phyloP scores from a whole-genome alignment of 2,329 filamentous ascomycete species.

The Penicillium glabrum region DNA sequence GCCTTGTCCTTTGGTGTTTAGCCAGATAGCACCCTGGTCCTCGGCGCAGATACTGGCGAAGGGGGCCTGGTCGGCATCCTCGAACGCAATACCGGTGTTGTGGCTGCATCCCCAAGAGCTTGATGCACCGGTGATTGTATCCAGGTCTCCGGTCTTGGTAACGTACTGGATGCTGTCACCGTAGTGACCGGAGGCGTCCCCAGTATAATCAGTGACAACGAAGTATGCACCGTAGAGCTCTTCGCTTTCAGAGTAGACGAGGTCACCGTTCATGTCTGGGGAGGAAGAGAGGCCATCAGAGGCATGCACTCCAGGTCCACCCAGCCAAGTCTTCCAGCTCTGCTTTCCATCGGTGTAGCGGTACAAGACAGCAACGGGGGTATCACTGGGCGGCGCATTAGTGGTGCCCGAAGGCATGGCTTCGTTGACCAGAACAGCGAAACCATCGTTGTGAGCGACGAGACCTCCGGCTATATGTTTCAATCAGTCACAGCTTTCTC shows the following conservation, averaged over 20 bases:
- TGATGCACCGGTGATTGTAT: conserved; percentile 54
- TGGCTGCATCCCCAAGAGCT: conserved; percentile 63
- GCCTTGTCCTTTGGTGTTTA: conserved; percentile 60
- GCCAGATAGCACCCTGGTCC: conserved; percentile 64
- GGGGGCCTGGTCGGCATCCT: conserved; percentile 58
- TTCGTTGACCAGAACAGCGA: conserved; percentile 63
- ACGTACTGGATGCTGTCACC: conserved; percentile 59
- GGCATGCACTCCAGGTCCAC: conserved; percentile 55
- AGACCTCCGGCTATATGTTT: conserved; percentile 55
- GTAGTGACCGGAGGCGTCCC: conserved; percentile 56
- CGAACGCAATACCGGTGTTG: conserved; percentile 65
- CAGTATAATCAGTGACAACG: conserved; percentile 60
- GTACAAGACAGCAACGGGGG: conserved; percentile 59
- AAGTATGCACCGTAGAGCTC: conserved; percentile 63
- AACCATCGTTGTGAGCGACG: conserved; percentile 63
- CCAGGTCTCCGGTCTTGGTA: conserved; percentile 48
- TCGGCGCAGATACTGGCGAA: conserved; percentile 62
- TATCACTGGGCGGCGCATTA: conserved; percentile 48
- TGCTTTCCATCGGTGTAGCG: conserved; percentile 57
- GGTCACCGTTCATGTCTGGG: conserved; percentile 62
- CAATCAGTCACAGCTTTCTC: not conserved
- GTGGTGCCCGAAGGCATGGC: conserved; percentile 51
- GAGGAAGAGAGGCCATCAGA: conserved; percentile 50
- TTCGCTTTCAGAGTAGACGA: conserved; percentile 58
- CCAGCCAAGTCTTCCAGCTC: conserved; percentile 60